Evolutionary conservation across 257 asterid species (phyloP).

Genomic region (Jacaranda copaia): DNA sequence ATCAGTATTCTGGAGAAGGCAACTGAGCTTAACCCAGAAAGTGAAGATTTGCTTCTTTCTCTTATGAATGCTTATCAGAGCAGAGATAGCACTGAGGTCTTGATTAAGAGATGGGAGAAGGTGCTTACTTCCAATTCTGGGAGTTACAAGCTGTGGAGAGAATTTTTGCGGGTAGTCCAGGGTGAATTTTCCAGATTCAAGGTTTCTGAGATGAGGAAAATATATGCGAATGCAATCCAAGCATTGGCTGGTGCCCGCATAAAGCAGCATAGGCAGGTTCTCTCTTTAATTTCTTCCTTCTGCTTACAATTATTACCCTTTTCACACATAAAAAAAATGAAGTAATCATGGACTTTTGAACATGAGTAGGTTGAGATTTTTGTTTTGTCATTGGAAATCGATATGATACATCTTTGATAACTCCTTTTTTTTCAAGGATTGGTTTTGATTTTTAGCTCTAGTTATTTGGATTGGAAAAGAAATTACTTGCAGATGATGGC

Average conservation of each 20-base stretch:
- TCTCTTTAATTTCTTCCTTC: constrained; percentile 50
- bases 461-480: not conserved
- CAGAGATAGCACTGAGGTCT: constrained; percentile 74
- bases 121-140: constrained; percentile 76
- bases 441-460: constrained; percentile 24
- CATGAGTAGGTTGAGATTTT: constrained; percentile 3
- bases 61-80: constrained; percentile 86
- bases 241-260: constrained; percentile 89
- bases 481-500: not conserved
- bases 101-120: constrained; percentile 93
- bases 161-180: constrained; percentile 78
- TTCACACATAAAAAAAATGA: not conserved
- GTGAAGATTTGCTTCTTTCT: constrained; percentile 81
- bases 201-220: constrained; percentile 91
- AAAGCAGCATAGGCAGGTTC: constrained; percentile 99
- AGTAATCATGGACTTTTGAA: not conserved
- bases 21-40: constrained; percentile 84
- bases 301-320: constrained; percentile 5
- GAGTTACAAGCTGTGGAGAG: constrained; percentile 89
- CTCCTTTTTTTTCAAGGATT: constrained; percentile 2
- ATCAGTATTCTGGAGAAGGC: constrained; percentile 97
- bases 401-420: not conserved
- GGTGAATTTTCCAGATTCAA: constrained; percentile 95
- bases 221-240: constrained; percentile 87
- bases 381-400: constrained; percentile 2